Evolutionary conservation across 2,329 filamentous ascomycete genomes (phyloP), one percentile per base, ranked within the genome.

Genomic region (Venturia oleaginea): DNA sequence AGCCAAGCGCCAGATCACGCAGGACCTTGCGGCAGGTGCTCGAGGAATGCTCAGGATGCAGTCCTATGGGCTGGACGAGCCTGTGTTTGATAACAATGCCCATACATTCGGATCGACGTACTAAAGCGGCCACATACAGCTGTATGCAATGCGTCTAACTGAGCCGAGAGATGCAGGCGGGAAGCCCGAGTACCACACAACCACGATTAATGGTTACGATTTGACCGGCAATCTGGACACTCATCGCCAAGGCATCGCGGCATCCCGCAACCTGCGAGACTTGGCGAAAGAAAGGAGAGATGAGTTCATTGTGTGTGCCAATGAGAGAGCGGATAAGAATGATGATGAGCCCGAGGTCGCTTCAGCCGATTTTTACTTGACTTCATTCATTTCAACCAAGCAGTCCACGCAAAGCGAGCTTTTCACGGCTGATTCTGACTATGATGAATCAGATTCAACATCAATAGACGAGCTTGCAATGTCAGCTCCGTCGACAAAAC

Each of bases 191-290:
- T 40, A 13, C 15, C 37, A 40, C 15, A 40, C 37, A 40, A 40
- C 37, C 11, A 3, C 10, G 37, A 7, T 13, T 13, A 40, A 13
- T 8, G 11, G 8, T 13, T 3, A 8, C 11, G 11, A 3, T 13
- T 13, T 40, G 11, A 40, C 3, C 15, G 37, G 11, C 11, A 40
- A 40, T 40, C 3, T 13, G 3, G 11, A 40, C 5, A 40, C 6
- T 13, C 15, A 13, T 7, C 37, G 37, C 3, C 37, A 40, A 40
- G 37, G 37, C 11, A 13, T 40, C 15, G 37, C 8, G 61, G 69
- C 67, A 63, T 71, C 65, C 51, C 66, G 67, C 38, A 71, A 71
- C 62, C 57, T 51, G 24, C 57, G 65, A 65, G 69, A 70, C n/a
- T 66, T 67, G 66, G 65, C 67, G 11, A 62, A 68, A 65, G 64